These are phyloP conservation scores for Aspergillus latus DNA, from an alignment of 2,329 filamentous ascomycete genomes.

Conservation along the genomic window DNA sequence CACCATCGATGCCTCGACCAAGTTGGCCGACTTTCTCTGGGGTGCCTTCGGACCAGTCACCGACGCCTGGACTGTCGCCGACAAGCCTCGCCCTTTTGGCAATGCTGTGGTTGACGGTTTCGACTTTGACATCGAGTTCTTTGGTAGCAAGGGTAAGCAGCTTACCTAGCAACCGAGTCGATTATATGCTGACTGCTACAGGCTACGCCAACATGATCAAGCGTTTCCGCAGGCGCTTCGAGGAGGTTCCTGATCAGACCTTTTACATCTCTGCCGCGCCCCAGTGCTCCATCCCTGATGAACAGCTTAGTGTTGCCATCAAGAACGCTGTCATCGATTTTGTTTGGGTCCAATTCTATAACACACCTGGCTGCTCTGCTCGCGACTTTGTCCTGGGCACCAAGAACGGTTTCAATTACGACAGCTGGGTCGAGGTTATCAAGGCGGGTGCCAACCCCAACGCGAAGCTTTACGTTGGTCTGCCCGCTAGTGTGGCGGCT, in stretches of 20 bases:
- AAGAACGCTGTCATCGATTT: slow-evolving; percentile 50
- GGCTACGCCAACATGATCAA: slow-evolving; percentile 52
- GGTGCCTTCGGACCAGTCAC: slow-evolving; percentile 49
- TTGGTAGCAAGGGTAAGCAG: slow-evolving; percentile 31
- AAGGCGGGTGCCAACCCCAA: slow-evolving; percentile 39
- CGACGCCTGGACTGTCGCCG: slow-evolving; percentile 27
- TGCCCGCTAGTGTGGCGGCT: slow-evolving; percentile 41
- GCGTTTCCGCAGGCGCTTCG: slow-evolving; percentile 46
- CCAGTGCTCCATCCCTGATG: slow-evolving; percentile 53
- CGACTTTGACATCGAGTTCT: slow-evolving; percentile 50
- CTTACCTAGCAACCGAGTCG: background rate
- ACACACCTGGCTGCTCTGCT: slow-evolving; percentile 53
- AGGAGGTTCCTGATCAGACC: slow-evolving; percentile 29
- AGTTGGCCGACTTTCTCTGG: slow-evolving; percentile 53
- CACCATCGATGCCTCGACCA: slow-evolving; percentile 39
- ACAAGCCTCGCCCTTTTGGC: slow-evolving; percentile 51
- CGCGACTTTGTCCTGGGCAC: slow-evolving; percentile 40
- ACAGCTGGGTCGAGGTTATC: slow-evolving; percentile 47
- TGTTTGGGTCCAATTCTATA: slow-evolving; percentile 59
- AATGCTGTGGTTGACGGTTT: slow-evolving; percentile 52
- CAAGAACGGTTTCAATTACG: slow-evolving; percentile 46
- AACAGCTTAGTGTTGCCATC: slow-evolving; percentile 49
- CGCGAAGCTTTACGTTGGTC: slow-evolving; percentile 56
- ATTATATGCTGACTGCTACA: slow-evolving; percentile 15
- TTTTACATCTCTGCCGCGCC: slow-evolving; percentile 57